Conservation (phyloP, 169 alveolate species). For the Plasmodium vivax region DNA sequence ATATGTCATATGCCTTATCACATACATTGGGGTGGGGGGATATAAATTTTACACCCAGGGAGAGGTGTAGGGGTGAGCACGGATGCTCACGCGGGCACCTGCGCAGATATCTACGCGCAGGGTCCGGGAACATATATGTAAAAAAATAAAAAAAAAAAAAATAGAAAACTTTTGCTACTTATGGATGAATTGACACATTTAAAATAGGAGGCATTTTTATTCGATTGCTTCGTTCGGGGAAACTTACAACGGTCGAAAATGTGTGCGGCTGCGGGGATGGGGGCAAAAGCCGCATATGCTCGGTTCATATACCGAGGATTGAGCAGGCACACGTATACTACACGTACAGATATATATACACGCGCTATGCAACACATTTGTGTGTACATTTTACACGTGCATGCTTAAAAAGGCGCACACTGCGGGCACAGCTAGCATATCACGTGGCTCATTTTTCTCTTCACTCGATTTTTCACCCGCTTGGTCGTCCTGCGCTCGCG, state of each 20-base stretch:
- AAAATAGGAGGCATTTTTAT: neutral
- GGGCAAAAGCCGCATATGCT: neutral
- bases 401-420: neutral
- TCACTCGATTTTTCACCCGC: neutral
- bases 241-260: neutral
- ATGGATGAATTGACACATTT: neutral
- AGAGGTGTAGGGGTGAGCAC: neutral
- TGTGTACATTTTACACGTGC: neutral
- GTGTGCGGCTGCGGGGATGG: neutral
- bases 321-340: neutral
- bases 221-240: neutral
- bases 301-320: neutral
- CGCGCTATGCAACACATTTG: neutral
- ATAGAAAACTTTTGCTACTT: neutral
- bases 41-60: neutral
- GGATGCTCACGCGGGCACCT: neutral
- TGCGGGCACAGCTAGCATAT: neutral
- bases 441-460: neutral
- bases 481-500: neutral
- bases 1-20: neutral
- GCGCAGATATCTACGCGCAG: neutral
- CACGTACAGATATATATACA: neutral
- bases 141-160: neutral
- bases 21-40: neutral
- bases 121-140: neutral